These are phyloP conservation scores for Calonectria pteridis DNA, from an alignment of 2,329 filamentous ascomycete species.

Conservation along the genomic window DNA sequence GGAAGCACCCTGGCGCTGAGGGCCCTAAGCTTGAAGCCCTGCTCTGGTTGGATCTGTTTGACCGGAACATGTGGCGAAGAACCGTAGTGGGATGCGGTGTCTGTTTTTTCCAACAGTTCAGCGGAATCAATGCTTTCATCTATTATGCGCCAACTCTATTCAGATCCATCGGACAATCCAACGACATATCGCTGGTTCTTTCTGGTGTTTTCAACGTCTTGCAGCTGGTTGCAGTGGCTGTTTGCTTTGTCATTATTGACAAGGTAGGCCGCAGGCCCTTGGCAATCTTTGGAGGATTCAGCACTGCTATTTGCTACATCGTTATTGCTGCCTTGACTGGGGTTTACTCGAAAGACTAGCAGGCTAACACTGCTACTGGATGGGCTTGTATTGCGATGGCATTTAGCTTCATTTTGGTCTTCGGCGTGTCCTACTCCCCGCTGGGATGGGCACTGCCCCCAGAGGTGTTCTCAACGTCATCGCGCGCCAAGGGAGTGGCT, in stretches of 20 bases:
- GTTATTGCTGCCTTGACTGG: constrained; percentile 66
- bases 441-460: constrained; percentile 58
- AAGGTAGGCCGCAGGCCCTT: constrained; percentile 58
- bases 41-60: constrained; percentile 62
- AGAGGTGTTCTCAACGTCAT: constrained; percentile 55
- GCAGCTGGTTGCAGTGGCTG: constrained; percentile 54
- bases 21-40: constrained; percentile 56
- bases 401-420: constrained; percentile 32
- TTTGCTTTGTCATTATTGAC: constrained; percentile 52
- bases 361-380: constrained; percentile 59
- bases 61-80: constrained; percentile 33
- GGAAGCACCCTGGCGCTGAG: constrained; percentile 40
- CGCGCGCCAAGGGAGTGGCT: constrained; percentile 55
- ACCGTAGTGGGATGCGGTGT: constrained; percentile 23
- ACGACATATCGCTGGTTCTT: constrained; percentile 52
- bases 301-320: constrained; percentile 62
- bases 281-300: constrained; percentile 60
- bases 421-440: constrained; percentile 52
- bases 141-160: constrained; percentile 60
- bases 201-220: constrained; percentile 57
- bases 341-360: constrained; percentile 61
- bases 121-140: constrained; percentile 47
- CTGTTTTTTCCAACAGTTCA: constrained; percentile 28
- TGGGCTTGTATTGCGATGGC: constrained; percentile 65
- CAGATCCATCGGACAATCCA: constrained; percentile 21